A percentile compares a stretch with the other conserved stretches of the same genome.
phyloP scores from a whole-genome alignment of 495 filamentous ascomycete genomes.

The Pseudevernia furfuracea region DNA sequence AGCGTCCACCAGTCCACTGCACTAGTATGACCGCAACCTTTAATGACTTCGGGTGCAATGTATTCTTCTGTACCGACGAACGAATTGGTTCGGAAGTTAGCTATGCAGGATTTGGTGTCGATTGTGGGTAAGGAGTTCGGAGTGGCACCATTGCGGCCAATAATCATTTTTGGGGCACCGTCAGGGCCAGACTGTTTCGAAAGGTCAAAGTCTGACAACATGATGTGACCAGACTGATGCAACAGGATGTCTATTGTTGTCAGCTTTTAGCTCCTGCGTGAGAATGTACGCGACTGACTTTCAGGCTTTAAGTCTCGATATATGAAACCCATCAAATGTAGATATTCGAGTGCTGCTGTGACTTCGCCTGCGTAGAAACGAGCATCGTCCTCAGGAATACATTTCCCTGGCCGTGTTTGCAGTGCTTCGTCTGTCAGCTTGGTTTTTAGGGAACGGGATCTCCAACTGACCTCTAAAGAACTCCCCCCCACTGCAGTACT shows the following conservation, averaged over 20 bases:
- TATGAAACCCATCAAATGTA: conserved; percentile 99
- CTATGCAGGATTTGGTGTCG: conserved; percentile 96
- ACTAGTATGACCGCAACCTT: conserved; percentile 95
- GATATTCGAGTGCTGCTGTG: conserved; percentile 93
- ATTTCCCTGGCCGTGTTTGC: conserved; percentile 94
- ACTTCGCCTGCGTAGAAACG: conserved; percentile 97
- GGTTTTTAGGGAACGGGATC: not conserved
- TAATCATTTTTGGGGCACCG: conserved; percentile 94
- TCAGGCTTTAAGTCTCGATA: conserved; percentile 97
- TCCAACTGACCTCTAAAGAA: conserved; percentile 68
- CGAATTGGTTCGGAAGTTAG: conserved; percentile 95
- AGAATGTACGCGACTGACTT: conserved; percentile 46
- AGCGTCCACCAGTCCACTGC: conserved; percentile 99
- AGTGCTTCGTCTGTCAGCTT: conserved; percentile 47
- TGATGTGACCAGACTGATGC: conserved; percentile 97
- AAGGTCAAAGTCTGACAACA: conserved; percentile 98
- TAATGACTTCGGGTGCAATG: conserved; percentile 97
- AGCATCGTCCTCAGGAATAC: conserved; percentile 92
- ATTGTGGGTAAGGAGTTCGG: conserved; percentile 81
- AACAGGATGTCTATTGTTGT: conserved; percentile 74
- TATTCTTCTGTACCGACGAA: conserved; percentile 99
- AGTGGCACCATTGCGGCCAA: conserved; percentile 74
- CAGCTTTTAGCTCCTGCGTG: conserved; percentile 19
- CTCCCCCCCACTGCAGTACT: conserved; percentile 97
- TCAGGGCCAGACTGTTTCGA: conserved; percentile 96